Evolutionary conservation across 176 grass and related monocot species (phyloP).

Genomic region (Zoysia pacifica): DNA sequence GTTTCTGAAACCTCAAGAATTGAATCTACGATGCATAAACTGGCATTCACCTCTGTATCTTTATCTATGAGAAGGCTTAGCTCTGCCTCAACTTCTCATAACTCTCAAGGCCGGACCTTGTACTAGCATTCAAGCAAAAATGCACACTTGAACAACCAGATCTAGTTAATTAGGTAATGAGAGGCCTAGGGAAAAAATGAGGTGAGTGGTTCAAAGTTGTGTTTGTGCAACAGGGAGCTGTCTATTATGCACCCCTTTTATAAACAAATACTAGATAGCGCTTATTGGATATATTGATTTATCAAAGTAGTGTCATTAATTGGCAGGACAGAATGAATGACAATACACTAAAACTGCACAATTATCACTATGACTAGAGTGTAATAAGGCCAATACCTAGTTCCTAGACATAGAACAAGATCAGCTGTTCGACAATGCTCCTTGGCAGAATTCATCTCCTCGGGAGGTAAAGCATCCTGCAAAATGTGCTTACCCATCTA

Average conservation of each 20-base stretch:
- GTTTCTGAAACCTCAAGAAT: background rate
- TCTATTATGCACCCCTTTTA: constrained; percentile 6
- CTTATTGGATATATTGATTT: background rate
- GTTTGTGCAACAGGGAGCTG: background rate
- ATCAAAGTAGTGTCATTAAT: constrained; percentile 7
- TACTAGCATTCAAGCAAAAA: background rate
- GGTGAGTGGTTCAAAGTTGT: background rate
- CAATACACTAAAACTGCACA: background rate
- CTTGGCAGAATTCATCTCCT: constrained; percentile 83
- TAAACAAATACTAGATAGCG: background rate
- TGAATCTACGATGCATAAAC: background rate
- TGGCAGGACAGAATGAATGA: background rate
- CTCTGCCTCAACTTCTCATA: background rate
- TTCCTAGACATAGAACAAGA: constrained; percentile 91
- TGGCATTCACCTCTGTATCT: background rate
- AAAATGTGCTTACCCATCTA: constrained; percentile 27
- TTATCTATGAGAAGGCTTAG: background rate
- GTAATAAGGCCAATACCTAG: constrained; percentile 65
- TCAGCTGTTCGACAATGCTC: constrained; percentile 85
- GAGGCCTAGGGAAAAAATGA: too few relatives aligned
- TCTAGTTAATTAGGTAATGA: too few relatives aligned
- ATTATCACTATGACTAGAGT: constrained; percentile 12
- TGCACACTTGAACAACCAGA: background rate
- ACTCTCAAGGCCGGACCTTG: background rate
- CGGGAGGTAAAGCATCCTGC: constrained; percentile 89